Base-by-base conservation (phyloP, 2,329 filamentous ascomycete genomes). In the Leptographium flavum region DNA sequence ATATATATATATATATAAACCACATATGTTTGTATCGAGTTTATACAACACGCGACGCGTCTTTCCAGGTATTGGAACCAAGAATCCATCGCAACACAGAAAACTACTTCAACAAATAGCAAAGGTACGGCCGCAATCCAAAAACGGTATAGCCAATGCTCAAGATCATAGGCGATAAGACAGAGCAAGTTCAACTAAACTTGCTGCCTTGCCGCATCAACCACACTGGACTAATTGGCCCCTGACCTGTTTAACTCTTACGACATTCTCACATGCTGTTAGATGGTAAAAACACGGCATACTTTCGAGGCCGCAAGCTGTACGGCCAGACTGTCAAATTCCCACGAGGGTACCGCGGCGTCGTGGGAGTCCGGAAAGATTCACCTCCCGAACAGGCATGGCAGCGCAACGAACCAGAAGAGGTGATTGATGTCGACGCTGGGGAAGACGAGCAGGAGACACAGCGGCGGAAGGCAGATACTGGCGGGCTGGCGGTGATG, bases 221-320 rank as follows among this genome's bases (percentile, higher is more conserved):
- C 55, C 81, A 93, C 60, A 76, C 83, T 54, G 88, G 88, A 1
- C 69, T 77, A 1, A 68, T 90, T 44, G 73, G 79, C 14, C 13
- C 28, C 39, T 41, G 21, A 42, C 30, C 23, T n/a, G n/a, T n/a
- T n/a, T n/a, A n/a, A n/a, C n/a, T n/a, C n/a, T n/a, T n/a, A n/a
- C n/a, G n/a, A n/a, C n/a, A n/a, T n/a, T n/a, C n/a, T n/a, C n/a
- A n/a, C n/a, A n/a, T n/a, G n/a, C n/a, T n/a, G n/a, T n/a, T 21
- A 21, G 15, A 15, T n/a, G 79, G 76, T 73, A 55, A 65, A 64
- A 10, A 66, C 33, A 73, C 70, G 2, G 69, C 79, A 4, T 83
- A 88, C 57, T 83, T 93, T 52, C 80, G 88, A 50, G 88, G 88
- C 30, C 77, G 87, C 41, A 88, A 83, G 57, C 70, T 95, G 1